A percentile compares a stretch with the other conserved stretches of the same genome.
phyloP scores from a whole-genome alignment of 352 stramenopile species.

The Phytophthora multivora region DNA sequence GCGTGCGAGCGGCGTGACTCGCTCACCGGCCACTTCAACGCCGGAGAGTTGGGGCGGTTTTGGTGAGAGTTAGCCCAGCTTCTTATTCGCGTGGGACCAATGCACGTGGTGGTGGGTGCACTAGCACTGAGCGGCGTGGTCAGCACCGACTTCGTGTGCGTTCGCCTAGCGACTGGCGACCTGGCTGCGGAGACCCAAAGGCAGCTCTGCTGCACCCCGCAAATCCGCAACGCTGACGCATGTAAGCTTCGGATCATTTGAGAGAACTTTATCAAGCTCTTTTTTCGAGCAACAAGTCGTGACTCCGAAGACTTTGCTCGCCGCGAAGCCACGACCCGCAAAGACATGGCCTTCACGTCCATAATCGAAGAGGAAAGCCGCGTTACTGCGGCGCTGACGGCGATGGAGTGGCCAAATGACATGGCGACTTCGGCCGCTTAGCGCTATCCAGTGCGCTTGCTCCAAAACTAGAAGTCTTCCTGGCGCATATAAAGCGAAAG shows the following conservation, averaged over 20 bases:
- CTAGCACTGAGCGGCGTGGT: background rate
- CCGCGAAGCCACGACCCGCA: constrained; percentile 26
- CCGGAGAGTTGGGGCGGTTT: constrained; percentile 8
- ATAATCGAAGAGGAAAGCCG: constrained; percentile 34
- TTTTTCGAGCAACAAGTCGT: constrained; percentile 26
- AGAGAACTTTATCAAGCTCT: constrained; percentile 21
- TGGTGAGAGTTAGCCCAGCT: constrained; percentile 6
- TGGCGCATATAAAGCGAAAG: constrained; percentile 3
- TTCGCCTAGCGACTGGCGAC: background rate
- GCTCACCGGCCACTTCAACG: constrained; percentile 15
- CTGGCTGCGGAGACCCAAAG: background rate
- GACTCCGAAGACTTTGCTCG: background rate
- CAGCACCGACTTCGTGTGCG: constrained; percentile 10
- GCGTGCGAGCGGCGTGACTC: constrained; percentile 10
- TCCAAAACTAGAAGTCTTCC: constrained; percentile 4
- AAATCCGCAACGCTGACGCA: constrained; percentile 31
- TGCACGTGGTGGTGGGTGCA: constrained; percentile 13
- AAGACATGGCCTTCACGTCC: constrained; percentile 20
- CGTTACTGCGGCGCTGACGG: constrained; percentile 15
- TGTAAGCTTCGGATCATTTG: constrained; percentile 11
- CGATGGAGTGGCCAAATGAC: constrained; percentile 14
- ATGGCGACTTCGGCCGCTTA: constrained; percentile 8
- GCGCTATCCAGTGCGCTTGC: constrained; percentile 7
- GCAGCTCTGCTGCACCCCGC: constrained; percentile 29
- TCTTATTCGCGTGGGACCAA: constrained; percentile 38